A percentile compares a stretch with the other conserved stretches of the same genome.
phyloP scores from a whole-genome alignment of 2,329 filamentous ascomycete species.

The Colletotrichum higginsianum region DNA sequence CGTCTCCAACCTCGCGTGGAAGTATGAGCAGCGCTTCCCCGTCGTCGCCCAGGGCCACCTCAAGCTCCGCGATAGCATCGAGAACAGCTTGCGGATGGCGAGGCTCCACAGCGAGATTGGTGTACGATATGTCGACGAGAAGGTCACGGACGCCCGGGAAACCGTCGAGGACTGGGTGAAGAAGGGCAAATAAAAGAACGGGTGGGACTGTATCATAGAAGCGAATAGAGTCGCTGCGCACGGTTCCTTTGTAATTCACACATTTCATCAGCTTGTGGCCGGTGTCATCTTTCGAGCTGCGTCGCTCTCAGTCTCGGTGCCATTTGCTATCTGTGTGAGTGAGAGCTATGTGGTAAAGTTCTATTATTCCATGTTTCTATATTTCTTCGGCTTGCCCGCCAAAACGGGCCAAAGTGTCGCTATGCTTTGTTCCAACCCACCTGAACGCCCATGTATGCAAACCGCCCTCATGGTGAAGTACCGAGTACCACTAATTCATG shows the following conservation, averaged over 20 bases:
- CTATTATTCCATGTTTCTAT: constrained; percentile 10
- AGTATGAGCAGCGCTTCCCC: constrained; percentile 92
- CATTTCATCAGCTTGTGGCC: constrained; percentile 20
- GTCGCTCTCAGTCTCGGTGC: not conserved
- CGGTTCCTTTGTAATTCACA: constrained; percentile 43
- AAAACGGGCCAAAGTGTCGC: constrained; percentile 26
- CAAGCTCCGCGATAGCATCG: constrained; percentile 76
- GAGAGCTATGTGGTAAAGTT: not conserved
- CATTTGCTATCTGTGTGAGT: not conserved
- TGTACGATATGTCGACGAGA: constrained; percentile 82
- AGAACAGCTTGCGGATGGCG: constrained; percentile 80
- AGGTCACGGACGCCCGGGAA: constrained; percentile 82
- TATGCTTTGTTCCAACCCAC: constrained; percentile 31
- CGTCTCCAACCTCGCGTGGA: constrained; percentile 88
- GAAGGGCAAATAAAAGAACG: constrained; percentile 80
- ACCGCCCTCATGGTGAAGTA: not conserved
- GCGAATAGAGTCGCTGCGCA: constrained; percentile 40
- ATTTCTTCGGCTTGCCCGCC: constrained; percentile 1
- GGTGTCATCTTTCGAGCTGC: not conserved
- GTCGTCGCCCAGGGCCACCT: constrained; percentile 87
- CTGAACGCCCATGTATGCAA: constrained; percentile 40
- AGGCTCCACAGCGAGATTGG: constrained; percentile 81
- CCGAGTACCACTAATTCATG: constrained; percentile 9
- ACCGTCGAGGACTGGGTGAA: constrained; percentile 90
- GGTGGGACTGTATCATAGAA: constrained; percentile 43